Evolutionary conservation across 2,329 filamentous ascomycete species (phyloP).

Genomic region (Colletotrichum sp.): DNA sequence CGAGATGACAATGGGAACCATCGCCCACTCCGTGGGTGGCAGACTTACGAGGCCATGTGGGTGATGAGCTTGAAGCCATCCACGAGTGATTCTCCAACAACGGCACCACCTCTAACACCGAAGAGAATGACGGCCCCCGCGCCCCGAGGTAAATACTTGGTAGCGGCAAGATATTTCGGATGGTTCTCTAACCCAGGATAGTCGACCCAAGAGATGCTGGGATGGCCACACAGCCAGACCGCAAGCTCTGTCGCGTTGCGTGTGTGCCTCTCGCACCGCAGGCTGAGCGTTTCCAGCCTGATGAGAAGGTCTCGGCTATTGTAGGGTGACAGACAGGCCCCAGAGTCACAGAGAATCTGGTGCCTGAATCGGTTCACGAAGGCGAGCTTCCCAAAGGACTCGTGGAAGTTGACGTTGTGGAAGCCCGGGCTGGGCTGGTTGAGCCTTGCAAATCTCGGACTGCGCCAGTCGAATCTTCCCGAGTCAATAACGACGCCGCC

Average conservation of each 20-base stretch:
- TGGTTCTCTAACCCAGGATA: not conserved
- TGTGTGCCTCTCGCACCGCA: not conserved
- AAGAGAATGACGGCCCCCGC: not conserved
- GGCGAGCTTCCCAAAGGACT: too few relatives aligned
- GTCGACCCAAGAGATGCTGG: not conserved
- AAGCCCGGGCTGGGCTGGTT: too few relatives aligned
- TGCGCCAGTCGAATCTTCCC: too few relatives aligned
- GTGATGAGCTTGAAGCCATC: not conserved
- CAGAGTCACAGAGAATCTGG: too few relatives aligned
- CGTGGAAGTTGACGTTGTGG: too few relatives aligned
- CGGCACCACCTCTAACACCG: not conserved
- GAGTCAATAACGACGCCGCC: too few relatives aligned
- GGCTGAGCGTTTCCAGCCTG: not conserved
- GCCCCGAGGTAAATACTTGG: not conserved
- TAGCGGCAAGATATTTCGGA: not conserved
- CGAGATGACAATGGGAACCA: fast-evolving
- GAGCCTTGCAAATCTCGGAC: too few relatives aligned
- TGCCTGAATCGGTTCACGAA: too few relatives aligned
- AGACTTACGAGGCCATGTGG: not conserved
- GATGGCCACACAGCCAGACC: not conserved
- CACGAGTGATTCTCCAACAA: not conserved
- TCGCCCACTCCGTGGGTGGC: not conserved
- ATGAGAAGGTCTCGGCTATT: not conserved
- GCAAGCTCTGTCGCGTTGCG: not conserved
- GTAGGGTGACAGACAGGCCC: not conserved